Conservation (phyloP, 176 grass and related monocot species). For the sorghum (Sorghum bicolor) region DNA sequence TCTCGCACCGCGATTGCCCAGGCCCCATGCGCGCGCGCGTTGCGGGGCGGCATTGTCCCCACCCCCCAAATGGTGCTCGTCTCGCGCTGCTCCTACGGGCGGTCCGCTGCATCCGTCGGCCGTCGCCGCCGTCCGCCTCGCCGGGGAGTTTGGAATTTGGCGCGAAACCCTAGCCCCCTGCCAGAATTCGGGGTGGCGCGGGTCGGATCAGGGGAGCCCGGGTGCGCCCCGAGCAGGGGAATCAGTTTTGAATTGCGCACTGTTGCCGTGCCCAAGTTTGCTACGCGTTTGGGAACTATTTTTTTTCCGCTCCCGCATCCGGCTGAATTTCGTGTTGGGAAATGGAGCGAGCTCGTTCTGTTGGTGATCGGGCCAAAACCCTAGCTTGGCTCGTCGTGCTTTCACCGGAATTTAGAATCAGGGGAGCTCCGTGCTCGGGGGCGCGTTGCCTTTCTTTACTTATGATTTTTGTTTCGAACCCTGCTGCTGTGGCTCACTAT, state of each 20-base stretch:
- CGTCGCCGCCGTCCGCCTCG: too few species aligned
- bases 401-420: neutral
- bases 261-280: neutral
- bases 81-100: neutral
- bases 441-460: neutral
- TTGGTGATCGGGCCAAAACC: neutral
- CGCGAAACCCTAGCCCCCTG: neutral
- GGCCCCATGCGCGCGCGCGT: neutral
- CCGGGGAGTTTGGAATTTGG: neutral
- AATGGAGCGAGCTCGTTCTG: neutral
- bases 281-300: neutral
- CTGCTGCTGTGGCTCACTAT: neutral
- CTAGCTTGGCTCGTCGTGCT: neutral
- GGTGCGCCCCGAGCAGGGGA: neutral
- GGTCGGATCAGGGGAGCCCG: neutral
- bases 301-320: neutral
- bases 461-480: neutral
- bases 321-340: neutral
- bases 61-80: neutral
- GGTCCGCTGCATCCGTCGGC: neutral
- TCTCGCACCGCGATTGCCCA: neutral
- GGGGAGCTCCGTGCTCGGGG: neutral
- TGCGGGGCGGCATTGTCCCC: neutral
- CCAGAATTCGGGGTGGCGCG: neutral
- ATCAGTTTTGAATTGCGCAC: slow-evolving; percentile 9